phyloP scores from a whole-genome alignment of 768 basidiomycete genomes.

The Amanita rubescens region DNA sequence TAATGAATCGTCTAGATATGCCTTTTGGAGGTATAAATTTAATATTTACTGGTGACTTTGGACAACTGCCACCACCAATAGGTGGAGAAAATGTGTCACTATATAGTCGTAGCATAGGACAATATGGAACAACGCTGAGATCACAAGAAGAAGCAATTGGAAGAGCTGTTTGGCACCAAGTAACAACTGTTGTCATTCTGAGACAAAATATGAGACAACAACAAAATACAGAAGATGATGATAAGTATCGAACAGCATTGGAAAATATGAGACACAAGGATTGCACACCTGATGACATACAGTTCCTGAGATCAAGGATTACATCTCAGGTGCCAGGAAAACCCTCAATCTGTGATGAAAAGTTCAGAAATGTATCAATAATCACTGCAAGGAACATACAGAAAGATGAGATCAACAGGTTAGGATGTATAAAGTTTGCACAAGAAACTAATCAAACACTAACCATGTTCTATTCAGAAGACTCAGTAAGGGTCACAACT shows the following conservation, averaged over 20 bases:
- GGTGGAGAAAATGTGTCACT: too few relatives aligned
- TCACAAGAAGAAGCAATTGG: conserved; percentile 18
- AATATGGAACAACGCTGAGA: not conserved
- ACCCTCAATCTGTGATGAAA: not conserved
- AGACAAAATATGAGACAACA: conserved; percentile 28
- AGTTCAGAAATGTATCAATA: conserved; percentile 24
- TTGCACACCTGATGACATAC: too few relatives aligned
- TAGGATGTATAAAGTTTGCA: conserved; percentile 21
- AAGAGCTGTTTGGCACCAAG: conserved; percentile 30
- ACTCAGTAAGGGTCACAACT: too few relatives aligned
- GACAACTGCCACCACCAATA: too few relatives aligned
- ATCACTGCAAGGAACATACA: conserved; percentile 27
- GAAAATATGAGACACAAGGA: conserved; percentile 26
- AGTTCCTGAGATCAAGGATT: conserved; percentile 20
- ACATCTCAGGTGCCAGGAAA: not conserved
- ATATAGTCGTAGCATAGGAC: conserved; percentile 6
- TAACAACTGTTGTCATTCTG: conserved; percentile 29
- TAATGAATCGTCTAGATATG: too few relatives aligned
- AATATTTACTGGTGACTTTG: conserved; percentile 24
- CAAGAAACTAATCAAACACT: conserved; percentile 16
- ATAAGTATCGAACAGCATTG: conserved; percentile 19
- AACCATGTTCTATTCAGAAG: conserved; percentile 20
- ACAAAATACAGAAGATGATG: too few relatives aligned
- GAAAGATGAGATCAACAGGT: conserved; percentile 25
- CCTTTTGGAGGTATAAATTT: conserved; percentile 25